These are phyloP conservation scores for Emergomyces orientalis DNA, from an alignment of 2,329 filamentous ascomycete genomes.

Conservation along the genomic window DNA sequence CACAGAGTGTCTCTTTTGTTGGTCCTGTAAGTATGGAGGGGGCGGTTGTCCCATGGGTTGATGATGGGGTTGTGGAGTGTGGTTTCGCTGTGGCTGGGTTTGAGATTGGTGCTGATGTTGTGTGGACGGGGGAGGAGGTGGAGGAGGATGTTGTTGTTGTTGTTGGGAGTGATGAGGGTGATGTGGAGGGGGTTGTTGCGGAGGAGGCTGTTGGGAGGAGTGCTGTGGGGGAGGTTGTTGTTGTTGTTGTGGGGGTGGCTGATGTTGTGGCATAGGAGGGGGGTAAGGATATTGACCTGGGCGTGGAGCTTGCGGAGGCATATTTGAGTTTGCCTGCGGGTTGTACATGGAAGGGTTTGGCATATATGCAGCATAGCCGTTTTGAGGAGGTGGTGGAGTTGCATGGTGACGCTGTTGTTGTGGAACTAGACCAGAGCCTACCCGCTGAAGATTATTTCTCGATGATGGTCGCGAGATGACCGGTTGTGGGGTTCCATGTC, in stretches of 20 bases:
- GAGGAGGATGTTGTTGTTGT: slow-evolving; percentile 31
- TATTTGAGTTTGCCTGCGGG: slow-evolving; percentile 44
- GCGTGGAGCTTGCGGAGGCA: slow-evolving; percentile 39
- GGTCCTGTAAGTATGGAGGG: slow-evolving; percentile 67
- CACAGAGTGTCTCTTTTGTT: slow-evolving; percentile 63
- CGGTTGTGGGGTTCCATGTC: slow-evolving; percentile 75
- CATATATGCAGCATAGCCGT: slow-evolving; percentile 73
- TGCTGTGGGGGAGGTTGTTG: slow-evolving; percentile 14
- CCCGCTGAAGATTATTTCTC: slow-evolving; percentile 65
- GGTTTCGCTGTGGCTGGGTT: slow-evolving; percentile 32
- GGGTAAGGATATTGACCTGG: slow-evolving; percentile 37
- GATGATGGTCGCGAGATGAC: slow-evolving; percentile 68
- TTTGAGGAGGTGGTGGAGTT: slow-evolving; percentile 48
- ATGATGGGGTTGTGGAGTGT: slow-evolving; percentile 35
- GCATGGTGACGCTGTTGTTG: slow-evolving; percentile 52
- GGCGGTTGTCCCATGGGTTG: slow-evolving; percentile 45
- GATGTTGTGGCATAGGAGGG: slow-evolving; percentile 20
- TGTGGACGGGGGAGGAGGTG: slow-evolving; percentile 25
- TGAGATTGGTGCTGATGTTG: slow-evolving; percentile 32
- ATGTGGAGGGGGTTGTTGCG: slow-evolving; percentile 14
- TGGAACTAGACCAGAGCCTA: slow-evolving; percentile 63
- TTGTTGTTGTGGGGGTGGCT: not conserved
- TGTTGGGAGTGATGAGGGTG: slow-evolving; percentile 18
- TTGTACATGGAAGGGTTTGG: slow-evolving; percentile 80
- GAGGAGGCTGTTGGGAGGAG: slow-evolving; percentile 43